These are phyloP conservation scores for Globisporangium paroecandrum DNA, from an alignment of 352 stramenopile genomes.

Conservation along the genomic window DNA sequence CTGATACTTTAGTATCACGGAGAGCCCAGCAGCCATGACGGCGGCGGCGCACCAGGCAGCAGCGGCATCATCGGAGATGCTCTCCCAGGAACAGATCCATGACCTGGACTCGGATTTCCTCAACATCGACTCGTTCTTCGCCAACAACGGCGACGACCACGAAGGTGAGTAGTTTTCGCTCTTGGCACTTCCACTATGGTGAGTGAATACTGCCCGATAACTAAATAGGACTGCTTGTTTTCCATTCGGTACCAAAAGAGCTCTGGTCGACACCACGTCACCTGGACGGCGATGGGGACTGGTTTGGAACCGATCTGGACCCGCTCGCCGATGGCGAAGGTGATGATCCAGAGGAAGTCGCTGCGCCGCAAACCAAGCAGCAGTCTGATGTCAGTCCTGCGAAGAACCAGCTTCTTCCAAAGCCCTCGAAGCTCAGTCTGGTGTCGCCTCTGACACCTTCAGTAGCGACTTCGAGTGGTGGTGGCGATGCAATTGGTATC, in stretches of 20 bases:
- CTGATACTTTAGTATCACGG: not conserved
- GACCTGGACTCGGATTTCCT: conserved; percentile 31
- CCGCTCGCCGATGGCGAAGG: conserved; percentile 5
- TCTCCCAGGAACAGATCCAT: conserved; percentile 20
- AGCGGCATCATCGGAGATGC: conserved; percentile 17
- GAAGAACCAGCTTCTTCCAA: conserved; percentile 1
- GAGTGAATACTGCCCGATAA: not conserved
- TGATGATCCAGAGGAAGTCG: not conserved
- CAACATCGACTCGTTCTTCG: conserved; percentile 35
- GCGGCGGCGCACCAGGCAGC: conserved; percentile 1
- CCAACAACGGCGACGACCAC: conserved; percentile 20
- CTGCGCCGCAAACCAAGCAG: not conserved
- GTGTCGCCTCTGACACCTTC: not conserved
- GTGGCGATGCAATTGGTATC: not conserved
- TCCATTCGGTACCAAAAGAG: conserved; percentile 14
- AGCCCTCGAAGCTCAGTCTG: not conserved
- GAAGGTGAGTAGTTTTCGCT: conserved; percentile 17
- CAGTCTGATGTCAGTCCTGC: not conserved
- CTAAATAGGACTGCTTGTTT: not conserved
- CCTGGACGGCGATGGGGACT: conserved; percentile 11
- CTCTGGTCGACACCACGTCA: conserved; percentile 19
- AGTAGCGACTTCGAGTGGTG: not conserved
- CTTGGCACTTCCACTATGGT: no score
- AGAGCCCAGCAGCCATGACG: conserved; percentile 6
- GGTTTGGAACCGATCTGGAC: conserved; percentile 5